Base-by-base conservation (phyloP, 805 yeast species). In the Wickerhamiella occidentalis region DNA sequence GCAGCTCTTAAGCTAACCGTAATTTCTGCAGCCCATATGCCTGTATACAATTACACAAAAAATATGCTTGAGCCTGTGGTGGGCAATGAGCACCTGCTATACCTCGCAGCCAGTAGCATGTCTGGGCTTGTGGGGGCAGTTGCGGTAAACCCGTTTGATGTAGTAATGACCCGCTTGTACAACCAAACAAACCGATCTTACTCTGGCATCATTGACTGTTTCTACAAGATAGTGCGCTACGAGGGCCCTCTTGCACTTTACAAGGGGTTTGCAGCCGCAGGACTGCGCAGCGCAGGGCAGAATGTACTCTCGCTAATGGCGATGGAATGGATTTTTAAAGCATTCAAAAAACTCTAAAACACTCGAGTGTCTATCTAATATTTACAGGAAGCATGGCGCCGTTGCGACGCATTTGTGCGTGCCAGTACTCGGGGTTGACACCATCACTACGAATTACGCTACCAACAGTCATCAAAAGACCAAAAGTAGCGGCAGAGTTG, bases 101-200 rank as follows among this genome's bases (percentile, higher is more conserved):
- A 86, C 64, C 72, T 90, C 53, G 60, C 74, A 7, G 77, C 95
- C 1, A 77, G 87, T 40, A 77, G 88, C 1, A 67, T 75, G 55
- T 80, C 96, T 4, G 98, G 98, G 42, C 63, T 87, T 35, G 96
- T 95, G 56, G 97, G 92, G 33, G 88, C 94, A 45, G 71, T 87
- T 19, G 95, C 85, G 29, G 88, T 92, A 96, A 92, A 88, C 64
- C 97, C 98, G 17, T 86, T 95, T 78, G 98, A 92, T 66, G 97
- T 92, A 42, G 75, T 92, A 45, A 71, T 92, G 67, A 92, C 98
- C 0, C 77, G 98, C 69, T 81, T 92, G 63, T 92, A 90, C 68
- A 92, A 92, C 67, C 97, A 92, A 65, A 84, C 81, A 66, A 95
- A 95, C 46, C 74, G 84, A 60, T 74, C 83, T 47, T 92, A 92